Percentiles rank a stretch among this genome's conserved stretches.
phyloP scores from a whole-genome alignment of 345 rosid species.

The Lagerstroemia speciosa region DNA sequence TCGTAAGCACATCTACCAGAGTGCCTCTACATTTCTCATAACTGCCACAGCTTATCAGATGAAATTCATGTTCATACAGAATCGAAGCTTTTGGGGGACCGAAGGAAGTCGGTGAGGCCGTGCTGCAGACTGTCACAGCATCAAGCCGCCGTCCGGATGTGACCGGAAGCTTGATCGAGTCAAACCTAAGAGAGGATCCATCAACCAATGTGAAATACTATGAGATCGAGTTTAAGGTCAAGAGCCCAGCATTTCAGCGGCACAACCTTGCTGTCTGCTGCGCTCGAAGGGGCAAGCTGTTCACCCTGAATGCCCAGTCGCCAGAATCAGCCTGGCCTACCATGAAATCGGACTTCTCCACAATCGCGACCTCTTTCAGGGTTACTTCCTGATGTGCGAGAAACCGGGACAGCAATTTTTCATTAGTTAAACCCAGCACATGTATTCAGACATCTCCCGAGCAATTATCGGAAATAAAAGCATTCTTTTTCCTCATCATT shows the following conservation, averaged over 20 bases:
- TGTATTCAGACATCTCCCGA: background rate
- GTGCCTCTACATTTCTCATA: too few relatives aligned
- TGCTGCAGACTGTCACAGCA: conserved; percentile 48
- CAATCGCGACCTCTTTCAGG: conserved; percentile 49
- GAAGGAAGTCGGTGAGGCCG: conserved; percentile 65
- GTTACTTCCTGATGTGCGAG: conserved; percentile 26
- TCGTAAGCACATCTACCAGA: conserved; percentile 55
- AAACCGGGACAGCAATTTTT: background rate
- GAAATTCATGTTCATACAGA: conserved; percentile 18
- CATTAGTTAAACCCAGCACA: background rate
- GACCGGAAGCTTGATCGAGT: conserved; percentile 47
- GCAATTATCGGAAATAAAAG: background rate
- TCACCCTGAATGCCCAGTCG: conserved; percentile 66
- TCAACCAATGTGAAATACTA: conserved; percentile 45
- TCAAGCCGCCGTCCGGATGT: conserved; percentile 37
- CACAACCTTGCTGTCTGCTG: conserved; percentile 77
- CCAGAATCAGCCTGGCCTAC: conserved; percentile 68
- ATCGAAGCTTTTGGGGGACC: conserved; percentile 87
- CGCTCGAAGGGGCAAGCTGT: conserved; percentile 41
- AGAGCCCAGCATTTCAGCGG: conserved; percentile 51
- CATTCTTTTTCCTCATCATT: background rate
- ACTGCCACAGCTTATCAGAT: background rate
- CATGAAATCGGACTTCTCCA: conserved; percentile 33
- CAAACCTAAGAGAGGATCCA: conserved; percentile 47
- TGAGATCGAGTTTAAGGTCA: conserved; percentile 65